A percentile compares a stretch with the other conserved stretches of the same genome.
Evolutionary conservation across 805 yeast genomes (phyloP).

Genomic region (Starmerella powellii): DNA sequence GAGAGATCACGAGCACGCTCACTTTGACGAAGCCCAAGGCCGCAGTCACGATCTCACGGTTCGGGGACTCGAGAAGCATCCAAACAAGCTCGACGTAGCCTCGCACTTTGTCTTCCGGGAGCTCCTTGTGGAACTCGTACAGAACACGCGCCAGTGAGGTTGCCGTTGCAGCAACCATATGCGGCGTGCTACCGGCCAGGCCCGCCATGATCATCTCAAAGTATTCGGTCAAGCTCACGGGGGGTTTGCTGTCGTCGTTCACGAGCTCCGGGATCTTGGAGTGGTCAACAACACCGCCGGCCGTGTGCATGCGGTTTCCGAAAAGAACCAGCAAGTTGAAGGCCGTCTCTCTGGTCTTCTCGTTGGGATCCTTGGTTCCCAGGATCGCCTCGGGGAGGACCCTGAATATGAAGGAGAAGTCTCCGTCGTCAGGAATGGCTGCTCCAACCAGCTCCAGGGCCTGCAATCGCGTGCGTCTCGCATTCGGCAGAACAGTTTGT

Average conservation of each 20-base stretch:
- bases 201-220: conserved; percentile 95
- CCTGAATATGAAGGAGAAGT: conserved; percentile 67
- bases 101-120: conserved; percentile 47
- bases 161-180: conserved; percentile 93
- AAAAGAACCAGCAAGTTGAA: conserved; percentile 62
- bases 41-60: conserved; percentile 86
- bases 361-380: conserved; percentile 85
- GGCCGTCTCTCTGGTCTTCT: conserved; percentile 74
- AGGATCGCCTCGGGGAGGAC: conserved; percentile 77
- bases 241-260: conserved; percentile 42
- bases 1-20: conserved; percentile 70
- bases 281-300: conserved; percentile 49
- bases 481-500: conserved; percentile 47
- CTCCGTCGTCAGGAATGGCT: conserved; percentile 44
- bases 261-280: conserved; percentile 57
- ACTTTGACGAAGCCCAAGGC: conserved; percentile 92
- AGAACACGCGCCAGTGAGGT: conserved; percentile 79
- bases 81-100: conserved; percentile 82
- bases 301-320: conserved; percentile 62
- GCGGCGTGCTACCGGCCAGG: conserved; percentile 82
- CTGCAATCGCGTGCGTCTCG: conserved; percentile 66
- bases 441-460: conserved; percentile 53
- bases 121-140: conserved; percentile 65
- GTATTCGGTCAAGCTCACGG: conserved; percentile 64
- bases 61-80: conserved; percentile 77